Evolutionary conservation across 495 filamentous ascomycete species (phyloP), one percentile per base, ranked within the genome.

Genomic region (Jackrogersella minutella): DNA sequence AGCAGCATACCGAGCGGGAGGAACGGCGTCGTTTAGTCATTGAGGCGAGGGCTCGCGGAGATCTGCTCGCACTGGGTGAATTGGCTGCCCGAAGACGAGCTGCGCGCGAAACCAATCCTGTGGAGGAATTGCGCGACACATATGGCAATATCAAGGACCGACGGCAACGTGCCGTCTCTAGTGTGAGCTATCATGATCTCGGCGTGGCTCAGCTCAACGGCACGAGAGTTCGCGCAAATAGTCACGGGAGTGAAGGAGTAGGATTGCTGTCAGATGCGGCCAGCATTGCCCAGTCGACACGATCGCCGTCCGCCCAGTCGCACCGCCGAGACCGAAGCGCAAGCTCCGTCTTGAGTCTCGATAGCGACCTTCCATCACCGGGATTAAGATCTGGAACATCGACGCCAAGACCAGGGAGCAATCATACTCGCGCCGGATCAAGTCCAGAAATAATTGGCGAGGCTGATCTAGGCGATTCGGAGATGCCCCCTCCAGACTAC

Each of bases 161-260:
- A 41, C 85, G 92, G 6, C 88, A 93, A 24, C 82, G 89, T 24
- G 84, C 92, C 6, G 87, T 97, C 37, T 90, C 91, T 43, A 90
- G 86, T 59, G 95, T 97, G 11, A 88, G 86, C 58, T 99, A 99
- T 71, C 92, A 87, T 4, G 89, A 92, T 8, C 74, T 98, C 9
- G 95, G 95, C 28, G 85, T 96, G 47, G 93, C 91, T 7, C 83
- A 93, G 44, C 93, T 93, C 64, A 95, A 98, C 71, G 95, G 95
- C 16, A 91, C 91, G 0, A 85, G 95, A 11, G 76, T 99, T 54
- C 87, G 95, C 37, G 91, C 91, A 14, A 89, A 88, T 66, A 94
- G 91, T 46, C 81, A 82, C 19, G 92, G 94, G 62, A 91, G 89
- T 34, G 91, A 97, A 70, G 79, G 86, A 11, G 78, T 86, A 11